A percentile compares a stretch with the other conserved stretches of the same genome.
Evolutionary conservation across 2,329 filamentous ascomycete species (phyloP).

Genomic region (Chaetomium sp.): DNA sequence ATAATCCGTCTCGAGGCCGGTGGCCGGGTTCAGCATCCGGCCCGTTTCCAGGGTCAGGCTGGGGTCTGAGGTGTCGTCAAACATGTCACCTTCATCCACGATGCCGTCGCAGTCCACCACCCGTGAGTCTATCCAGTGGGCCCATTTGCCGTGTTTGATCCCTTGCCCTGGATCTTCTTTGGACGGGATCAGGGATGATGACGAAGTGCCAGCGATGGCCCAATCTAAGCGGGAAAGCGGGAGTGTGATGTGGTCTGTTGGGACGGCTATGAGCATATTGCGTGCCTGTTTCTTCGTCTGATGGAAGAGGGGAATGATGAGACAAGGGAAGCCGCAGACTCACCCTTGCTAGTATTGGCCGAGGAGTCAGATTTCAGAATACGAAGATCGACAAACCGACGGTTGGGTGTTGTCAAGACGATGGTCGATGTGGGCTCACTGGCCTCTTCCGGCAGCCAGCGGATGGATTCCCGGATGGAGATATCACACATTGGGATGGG

Average conservation of each 20-base stretch:
- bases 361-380: constrained; percentile 41
- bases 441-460: constrained; percentile 55
- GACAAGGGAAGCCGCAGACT: constrained; percentile 7
- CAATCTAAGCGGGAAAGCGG: constrained; percentile 55
- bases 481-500: constrained; percentile 48
- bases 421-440: constrained; percentile 65
- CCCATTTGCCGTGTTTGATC: constrained; percentile 50
- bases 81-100: constrained; percentile 57
- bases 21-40: constrained; percentile 59
- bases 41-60: constrained; percentile 61
- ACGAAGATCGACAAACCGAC: constrained; percentile 64
- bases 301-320: neutral
- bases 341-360: constrained; percentile 1
- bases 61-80: constrained; percentile 47
- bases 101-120: constrained; percentile 43
- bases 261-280: neutral
- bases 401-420: constrained; percentile 62
- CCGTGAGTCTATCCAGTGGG: constrained; percentile 63
- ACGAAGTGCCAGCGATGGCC: constrained; percentile 63
- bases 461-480: constrained; percentile 61
- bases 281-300: neutral
- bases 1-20: constrained; percentile 55
- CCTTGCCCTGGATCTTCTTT: constrained; percentile 33
- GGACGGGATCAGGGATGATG: constrained; percentile 37
- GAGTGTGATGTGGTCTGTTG: neutral